Conservation (phyloP, 345 rosid species). For the Stellera chamaejasme region DNA sequence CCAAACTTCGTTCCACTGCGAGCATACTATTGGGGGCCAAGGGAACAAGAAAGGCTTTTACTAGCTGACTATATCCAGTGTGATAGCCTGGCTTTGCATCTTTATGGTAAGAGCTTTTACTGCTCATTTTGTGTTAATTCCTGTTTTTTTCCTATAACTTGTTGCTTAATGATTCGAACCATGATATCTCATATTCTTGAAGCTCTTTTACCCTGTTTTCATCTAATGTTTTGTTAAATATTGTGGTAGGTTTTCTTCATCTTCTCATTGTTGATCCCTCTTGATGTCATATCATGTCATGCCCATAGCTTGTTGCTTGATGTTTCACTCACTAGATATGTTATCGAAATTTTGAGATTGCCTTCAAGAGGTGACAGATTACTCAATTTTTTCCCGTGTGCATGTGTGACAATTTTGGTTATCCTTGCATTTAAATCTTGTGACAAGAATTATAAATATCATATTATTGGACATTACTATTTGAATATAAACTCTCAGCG, state of each 20-base stretch:
- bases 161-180: neutral
- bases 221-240: neutral
- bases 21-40: slow-evolving; percentile 95
- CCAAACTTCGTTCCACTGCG: slow-evolving; percentile 67
- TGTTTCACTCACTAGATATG: no score
- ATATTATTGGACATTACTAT: no score
- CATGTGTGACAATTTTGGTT: no score
- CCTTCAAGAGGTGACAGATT: no score
- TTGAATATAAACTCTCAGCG: no score
- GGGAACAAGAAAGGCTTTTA: slow-evolving; percentile 93
- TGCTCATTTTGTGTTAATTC: neutral
- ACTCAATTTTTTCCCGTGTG: no score
- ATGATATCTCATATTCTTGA: neutral
- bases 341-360: no score
- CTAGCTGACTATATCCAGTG: slow-evolving; percentile 76
- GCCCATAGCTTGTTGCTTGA: no score
- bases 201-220: no score
- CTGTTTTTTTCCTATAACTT: neutral
- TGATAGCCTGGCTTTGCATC: slow-evolving; percentile 89
- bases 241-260: neutral
- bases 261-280: neutral
- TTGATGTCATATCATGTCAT: neutral
- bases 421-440: no score
- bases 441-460: no score
- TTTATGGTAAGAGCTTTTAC: slow-evolving; percentile 57